Base-by-base conservation (phyloP, 208 protist species). In the Vickermania ingenoplastis region DNA sequence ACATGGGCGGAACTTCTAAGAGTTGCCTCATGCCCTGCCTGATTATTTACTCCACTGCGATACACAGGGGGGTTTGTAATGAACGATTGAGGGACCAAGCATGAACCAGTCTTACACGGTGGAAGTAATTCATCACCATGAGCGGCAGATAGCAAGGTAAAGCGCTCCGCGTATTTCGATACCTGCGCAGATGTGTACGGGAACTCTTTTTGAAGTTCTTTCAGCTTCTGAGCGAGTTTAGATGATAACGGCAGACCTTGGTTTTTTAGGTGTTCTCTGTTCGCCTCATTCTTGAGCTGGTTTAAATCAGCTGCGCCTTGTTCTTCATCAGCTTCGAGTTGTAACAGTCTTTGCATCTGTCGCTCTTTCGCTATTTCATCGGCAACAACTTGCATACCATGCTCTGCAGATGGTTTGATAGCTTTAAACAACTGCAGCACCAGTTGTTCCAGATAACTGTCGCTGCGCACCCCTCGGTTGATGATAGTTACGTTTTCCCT, bases 321-420 rank as follows among this genome's bases (percentile, higher is more conserved):
- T 24, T 66, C 67, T 1, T 54, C 31, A 51, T 70, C 69, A 59
- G 71, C 71, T 51, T 88, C 82, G 41, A 92, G 65, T 52, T 92
- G 88, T 21, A 94, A 76, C 45, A 94, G 71, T 14, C 88, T 81
- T 59, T 94, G 88, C 81, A 94, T 94, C 59, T 94, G 88, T 60
- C 84, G 86, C 57, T 92, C 83, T 62, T 94, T 94, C 0, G 88
- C 88, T 28, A 86, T 81, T 53, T 91, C 84, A 65, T 94, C 88
- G 0, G 88, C 84, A n/a, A 91, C 88, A 22, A 94, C 70, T 57
- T 92, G 88, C 77, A 94, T 91, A 17, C 81, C 88, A 62, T 92
- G 86, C 63, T 94, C 88, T 1, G 84, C 84, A 4, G 73, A 77
- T 22, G 69, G 57, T 29, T 82, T 73, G 49, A 90, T 69, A 2